Base-by-base conservation (phyloP, 441 rosid species). In the Pelargonium fulgidum region DNA sequence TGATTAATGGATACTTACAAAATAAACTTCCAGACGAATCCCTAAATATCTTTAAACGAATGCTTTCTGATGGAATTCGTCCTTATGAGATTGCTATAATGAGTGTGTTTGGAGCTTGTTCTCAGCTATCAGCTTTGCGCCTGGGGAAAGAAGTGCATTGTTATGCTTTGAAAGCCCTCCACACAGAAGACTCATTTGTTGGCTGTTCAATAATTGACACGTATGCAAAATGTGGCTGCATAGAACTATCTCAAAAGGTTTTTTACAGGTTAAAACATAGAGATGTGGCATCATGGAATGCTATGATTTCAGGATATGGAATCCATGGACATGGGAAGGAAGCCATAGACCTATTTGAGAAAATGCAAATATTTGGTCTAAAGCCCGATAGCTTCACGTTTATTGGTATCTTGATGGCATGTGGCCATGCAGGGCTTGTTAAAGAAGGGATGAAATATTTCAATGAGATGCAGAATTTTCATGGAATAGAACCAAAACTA, bases 131-230 rank as follows among this genome's bases (percentile, higher is more conserved):
- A 17, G 74, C 85, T 71, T 75, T 81, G 69, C 80, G 71, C 67
- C 69, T 80, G 41, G 86, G 89, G 16, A 78, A 72, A 77, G 85
- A 81, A 78, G 73, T 81, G 2, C 85, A 89, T 78, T 81, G 82
- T 62, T 85, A 81, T 54, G 78, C 83, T 67, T 24, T 87, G 61
- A 87, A 84, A 72, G 75, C 69, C 69, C 29, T 22, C 64, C 74
- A 78, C 10, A 16, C 26, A 9, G 82, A 81, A 16, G 80, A 80
- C 41, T 22, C 62, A 10, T 83, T 76, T 70, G 63, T 81, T 24
- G 73, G 73, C 26, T 83, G 84, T 74, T 79, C 86, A 16, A 70
- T 81, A 16, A 79, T 85, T 67, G 79, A 78, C 68, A 78, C 80
- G 85, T 85, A 85, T 75, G 84, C 79, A 44, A 85, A 85, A 78